These are phyloP conservation scores for Huntiella moniliformis DNA, from an alignment of 2,329 filamentous ascomycete genomes.

Conservation along the genomic window DNA sequence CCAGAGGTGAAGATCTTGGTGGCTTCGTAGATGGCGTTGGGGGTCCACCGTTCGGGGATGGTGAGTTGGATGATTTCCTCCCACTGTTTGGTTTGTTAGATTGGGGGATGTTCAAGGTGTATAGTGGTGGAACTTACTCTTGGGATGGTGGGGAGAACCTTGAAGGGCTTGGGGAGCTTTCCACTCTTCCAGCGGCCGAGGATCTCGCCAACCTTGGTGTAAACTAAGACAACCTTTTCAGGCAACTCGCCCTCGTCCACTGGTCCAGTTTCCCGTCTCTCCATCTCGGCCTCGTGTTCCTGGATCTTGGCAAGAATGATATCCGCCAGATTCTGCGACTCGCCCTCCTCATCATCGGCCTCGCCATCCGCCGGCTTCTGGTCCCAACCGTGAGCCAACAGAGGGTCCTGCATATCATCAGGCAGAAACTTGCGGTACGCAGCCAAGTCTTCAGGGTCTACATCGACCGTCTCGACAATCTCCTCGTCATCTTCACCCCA, in stretches of 20 bases:
- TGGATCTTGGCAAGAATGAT: constrained; percentile 90
- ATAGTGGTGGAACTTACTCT: constrained; percentile 12
- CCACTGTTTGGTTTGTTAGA: constrained; percentile 35
- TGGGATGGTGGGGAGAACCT: constrained; percentile 80
- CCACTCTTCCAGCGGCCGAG: constrained; percentile 12
- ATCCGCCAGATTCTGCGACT: constrained; percentile 68
- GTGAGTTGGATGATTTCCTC: constrained; percentile 72
- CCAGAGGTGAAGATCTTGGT: constrained; percentile 83
- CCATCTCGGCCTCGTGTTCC: constrained; percentile 59
- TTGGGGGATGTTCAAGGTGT: neutral
- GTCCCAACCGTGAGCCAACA: constrained; percentile 48
- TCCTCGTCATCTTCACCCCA: constrained; percentile 72
- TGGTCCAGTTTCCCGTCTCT: constrained; percentile 19
- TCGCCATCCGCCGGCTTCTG: constrained; percentile 24
- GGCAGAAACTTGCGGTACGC: constrained; percentile 83
- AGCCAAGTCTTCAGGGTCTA: constrained; percentile 76
- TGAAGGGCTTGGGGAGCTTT: constrained; percentile 85
- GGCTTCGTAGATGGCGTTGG: constrained; percentile 68
- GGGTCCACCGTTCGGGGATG: constrained; percentile 54
- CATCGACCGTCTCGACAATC: constrained; percentile 51
- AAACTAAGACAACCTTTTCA: constrained; percentile 83
- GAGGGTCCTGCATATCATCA: constrained; percentile 49
- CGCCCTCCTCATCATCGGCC: constrained; percentile 23
- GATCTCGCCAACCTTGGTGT: constrained; percentile 42
- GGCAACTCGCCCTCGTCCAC: constrained; percentile 77